Evolutionary conservation across 352 stramenopile species (phyloP), one percentile per base, ranked within the genome.

Genomic region (Thraustochytrium striatum): DNA sequence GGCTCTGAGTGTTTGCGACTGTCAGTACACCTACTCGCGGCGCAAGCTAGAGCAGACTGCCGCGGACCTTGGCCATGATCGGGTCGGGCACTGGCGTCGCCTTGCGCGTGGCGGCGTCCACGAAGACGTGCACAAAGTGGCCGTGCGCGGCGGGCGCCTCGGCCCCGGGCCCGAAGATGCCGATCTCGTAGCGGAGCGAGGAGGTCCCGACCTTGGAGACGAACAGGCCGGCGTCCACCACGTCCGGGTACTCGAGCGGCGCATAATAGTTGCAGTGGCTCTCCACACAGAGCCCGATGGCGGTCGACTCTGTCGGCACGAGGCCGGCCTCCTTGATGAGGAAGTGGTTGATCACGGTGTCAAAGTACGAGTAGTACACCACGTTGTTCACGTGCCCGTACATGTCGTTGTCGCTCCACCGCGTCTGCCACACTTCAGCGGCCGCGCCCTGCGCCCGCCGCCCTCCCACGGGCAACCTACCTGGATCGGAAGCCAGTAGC

Each of bases 241-340:
- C n/a, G n/a, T 73, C 62, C 19, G 62, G 62, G 47, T 73, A 73
- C 62, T 73, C 62, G 47, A 73, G 62, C 28, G 62, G 28, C 3
- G 62, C 62, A n/a, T 73, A 73, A 28, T 73, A 73, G 62, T 73
- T 73, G 62, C 62, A 73, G n/a, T 59, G 36, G 62, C 62, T 73
- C 47, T 73, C 62, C 30, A 73, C 47, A 28, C 62, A 73, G 32
- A 73, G 62, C 7, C 62, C 62, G 62, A 73, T 73, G 11, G 62
- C 39, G 28, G 57, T 36, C 8, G 62, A 73, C 28, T 35, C 47
- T 25, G 47, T 73, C 13, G 62, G 62, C n/a, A 53, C 35, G 32
- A 73, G 62, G 25, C 62, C 62, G 16, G 62, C 62, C 41, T 73
- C 38, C 19, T 9, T 61, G 47, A 73, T 73, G 43, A 73, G 62